These are phyloP conservation scores for Fusarium sp. DNA, from an alignment of 2,329 filamentous ascomycete species.

Conservation along the genomic window DNA sequence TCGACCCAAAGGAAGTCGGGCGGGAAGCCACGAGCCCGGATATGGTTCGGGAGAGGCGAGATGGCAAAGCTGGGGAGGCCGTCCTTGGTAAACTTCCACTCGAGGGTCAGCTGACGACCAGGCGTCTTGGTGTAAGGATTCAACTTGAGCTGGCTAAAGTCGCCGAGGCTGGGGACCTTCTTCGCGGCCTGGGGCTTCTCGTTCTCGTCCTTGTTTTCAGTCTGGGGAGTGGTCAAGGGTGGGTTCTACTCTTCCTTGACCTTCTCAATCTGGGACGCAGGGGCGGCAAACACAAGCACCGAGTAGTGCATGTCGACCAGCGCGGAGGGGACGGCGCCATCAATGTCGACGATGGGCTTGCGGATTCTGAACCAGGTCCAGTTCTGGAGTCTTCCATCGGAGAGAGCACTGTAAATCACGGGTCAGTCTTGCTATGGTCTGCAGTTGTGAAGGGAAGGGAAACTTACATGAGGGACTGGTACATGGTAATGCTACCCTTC, in stretches of 20 bases:
- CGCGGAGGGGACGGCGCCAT: constrained; percentile 6
- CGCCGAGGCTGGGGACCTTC: constrained; percentile 15
- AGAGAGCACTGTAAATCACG: neutral
- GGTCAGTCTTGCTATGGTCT: neutral
- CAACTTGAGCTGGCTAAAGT: constrained; percentile 23
- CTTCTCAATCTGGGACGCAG: constrained; percentile 27
- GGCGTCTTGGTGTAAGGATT: constrained; percentile 4
- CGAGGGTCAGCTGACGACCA: constrained; percentile 19
- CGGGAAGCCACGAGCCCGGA: constrained; percentile 4
- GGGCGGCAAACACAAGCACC: constrained; percentile 36
- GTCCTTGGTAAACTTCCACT: constrained; percentile 37
- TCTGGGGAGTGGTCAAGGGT: constrained; percentile 14
- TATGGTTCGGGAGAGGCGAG: constrained; percentile 18
- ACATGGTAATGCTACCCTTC: constrained; percentile 35
- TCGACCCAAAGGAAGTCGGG: constrained; percentile 37
- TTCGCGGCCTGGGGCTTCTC: neutral
- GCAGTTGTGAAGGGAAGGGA: neutral
- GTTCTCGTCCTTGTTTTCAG: neutral
- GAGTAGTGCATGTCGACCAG: constrained; percentile 20
- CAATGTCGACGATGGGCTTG: constrained; percentile 29
- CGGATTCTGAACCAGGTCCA: constrained; percentile 44
- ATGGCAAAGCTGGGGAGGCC: constrained; percentile 40
- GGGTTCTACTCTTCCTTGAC: constrained; percentile 39
- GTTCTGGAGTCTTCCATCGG: neutral
- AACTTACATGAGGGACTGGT: constrained; percentile 38